phyloP scores from a whole-genome alignment of 192 early-diverging fungal genomes.

The Chytriomyces sp. region DNA sequence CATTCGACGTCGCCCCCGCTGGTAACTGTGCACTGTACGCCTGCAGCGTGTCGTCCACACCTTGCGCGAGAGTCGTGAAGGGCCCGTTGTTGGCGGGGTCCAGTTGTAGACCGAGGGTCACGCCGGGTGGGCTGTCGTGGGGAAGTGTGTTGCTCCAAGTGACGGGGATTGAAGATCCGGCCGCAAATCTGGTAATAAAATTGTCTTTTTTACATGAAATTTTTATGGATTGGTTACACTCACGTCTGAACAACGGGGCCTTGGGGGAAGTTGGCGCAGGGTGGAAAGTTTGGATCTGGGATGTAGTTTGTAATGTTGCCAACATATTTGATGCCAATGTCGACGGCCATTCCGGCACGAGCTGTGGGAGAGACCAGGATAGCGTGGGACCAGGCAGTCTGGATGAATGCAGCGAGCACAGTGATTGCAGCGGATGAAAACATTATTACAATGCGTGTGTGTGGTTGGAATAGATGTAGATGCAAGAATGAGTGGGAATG shows the following conservation, averaged over 20 bases:
- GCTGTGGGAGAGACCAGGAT: not conserved
- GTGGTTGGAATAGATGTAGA: no score
- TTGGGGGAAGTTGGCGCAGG: slow-evolving; percentile 10
- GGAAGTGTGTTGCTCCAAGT: slow-evolving; percentile 41
- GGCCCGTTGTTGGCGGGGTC: slow-evolving; percentile 16
- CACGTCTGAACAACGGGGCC: not conserved
- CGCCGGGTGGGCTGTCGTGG: slow-evolving; percentile 42
- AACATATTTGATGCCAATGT: slow-evolving; percentile 39
- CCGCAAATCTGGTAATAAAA: not conserved
- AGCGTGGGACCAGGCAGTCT: not conserved
- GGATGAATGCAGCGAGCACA: not conserved
- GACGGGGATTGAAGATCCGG: not conserved
- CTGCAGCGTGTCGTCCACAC: slow-evolving; percentile 41
- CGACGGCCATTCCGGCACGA: slow-evolving; percentile 38
- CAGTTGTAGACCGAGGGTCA: slow-evolving; percentile 42
- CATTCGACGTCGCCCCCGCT: slow-evolving; percentile 37
- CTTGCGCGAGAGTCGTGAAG: slow-evolving; percentile 36
- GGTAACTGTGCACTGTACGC: slow-evolving; percentile 39
- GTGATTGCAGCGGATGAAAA: not conserved
- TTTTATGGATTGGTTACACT: no score
- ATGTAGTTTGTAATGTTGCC: slow-evolving; percentile 48
- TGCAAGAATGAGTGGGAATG: not conserved
- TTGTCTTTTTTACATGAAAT: no score
- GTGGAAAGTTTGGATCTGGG: slow-evolving; percentile 22
- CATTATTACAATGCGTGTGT: no score